Evolutionary conservation across 2,329 filamentous ascomycete species (phyloP).

Genomic region (Diaporthe australafricana): DNA sequence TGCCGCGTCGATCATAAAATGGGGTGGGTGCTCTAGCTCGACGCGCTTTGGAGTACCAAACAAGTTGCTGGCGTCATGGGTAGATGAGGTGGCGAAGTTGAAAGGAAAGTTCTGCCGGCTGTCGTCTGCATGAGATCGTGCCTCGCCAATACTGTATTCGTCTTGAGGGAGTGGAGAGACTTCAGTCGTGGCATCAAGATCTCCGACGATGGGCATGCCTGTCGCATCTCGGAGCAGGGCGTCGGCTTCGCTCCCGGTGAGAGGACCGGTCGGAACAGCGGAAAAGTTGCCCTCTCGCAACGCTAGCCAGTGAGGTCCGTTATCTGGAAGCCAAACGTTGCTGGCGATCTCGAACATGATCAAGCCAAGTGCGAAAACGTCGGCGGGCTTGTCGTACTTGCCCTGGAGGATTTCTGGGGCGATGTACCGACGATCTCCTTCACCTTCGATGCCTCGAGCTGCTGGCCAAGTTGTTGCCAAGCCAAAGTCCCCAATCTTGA

Average conservation of each 20-base stretch:
- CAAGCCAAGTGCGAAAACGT: slow-evolving; percentile 93
- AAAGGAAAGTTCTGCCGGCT: slow-evolving; percentile 39
- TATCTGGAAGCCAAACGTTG: slow-evolving; percentile 93
- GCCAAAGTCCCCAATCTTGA: slow-evolving; percentile 90
- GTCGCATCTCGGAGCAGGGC: slow-evolving; percentile 80
- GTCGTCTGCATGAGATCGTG: neutral
- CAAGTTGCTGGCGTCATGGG: slow-evolving; percentile 52
- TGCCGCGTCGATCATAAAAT: slow-evolving; percentile 86
- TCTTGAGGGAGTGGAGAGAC: slow-evolving; percentile 28
- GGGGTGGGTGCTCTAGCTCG: slow-evolving; percentile 73
- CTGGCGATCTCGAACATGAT: slow-evolving; percentile 95
- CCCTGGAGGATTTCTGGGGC: slow-evolving; percentile 91
- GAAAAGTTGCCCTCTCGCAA: slow-evolving; percentile 90
- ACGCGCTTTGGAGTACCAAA: slow-evolving; percentile 62
- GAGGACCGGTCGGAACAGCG: slow-evolving; percentile 77
- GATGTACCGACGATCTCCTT: slow-evolving; percentile 97
- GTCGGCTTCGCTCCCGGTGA: slow-evolving; percentile 83
- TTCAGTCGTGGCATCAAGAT: slow-evolving; percentile 36
- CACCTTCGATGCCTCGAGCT: slow-evolving; percentile 81
- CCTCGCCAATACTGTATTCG: slow-evolving; percentile 31
- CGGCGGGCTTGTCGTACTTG: slow-evolving; percentile 88
- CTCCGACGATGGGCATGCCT: slow-evolving; percentile 70
- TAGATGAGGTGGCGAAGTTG: slow-evolving; percentile 39
- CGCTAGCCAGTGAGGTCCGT: slow-evolving; percentile 90
- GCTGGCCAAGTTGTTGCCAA: slow-evolving; percentile 85